Evolutionary conservation across 129 eudicot species (phyloP).

Genomic region (Deinandra increscens): DNA sequence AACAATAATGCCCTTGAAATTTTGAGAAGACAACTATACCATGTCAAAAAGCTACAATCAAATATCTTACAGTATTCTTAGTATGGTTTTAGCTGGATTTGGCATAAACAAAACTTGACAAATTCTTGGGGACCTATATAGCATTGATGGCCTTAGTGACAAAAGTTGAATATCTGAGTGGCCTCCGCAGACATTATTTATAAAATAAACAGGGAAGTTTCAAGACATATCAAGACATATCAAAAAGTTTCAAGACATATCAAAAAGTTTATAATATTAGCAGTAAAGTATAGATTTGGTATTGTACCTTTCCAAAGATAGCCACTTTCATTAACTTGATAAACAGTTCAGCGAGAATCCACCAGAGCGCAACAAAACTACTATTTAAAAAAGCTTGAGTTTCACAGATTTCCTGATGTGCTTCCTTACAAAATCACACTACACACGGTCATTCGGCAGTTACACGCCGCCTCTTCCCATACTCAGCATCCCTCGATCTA

Average conservation of each 20-base stretch:
- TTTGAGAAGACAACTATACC: no score
- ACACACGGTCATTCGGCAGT: slow-evolving; percentile 52
- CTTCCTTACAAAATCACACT: slow-evolving; percentile 11
- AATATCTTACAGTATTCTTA: no score
- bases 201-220: neutral
- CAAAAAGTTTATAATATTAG: neutral
- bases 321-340: slow-evolving; percentile 20
- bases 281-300: slow-evolving; percentile 1
- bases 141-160: neutral
- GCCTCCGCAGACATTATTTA: neutral
- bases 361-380: slow-evolving; percentile 26
- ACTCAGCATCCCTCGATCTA: slow-evolving; percentile 79
- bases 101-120: no score
- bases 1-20: no score
- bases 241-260: neutral
- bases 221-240: neutral
- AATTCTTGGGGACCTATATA: no score
- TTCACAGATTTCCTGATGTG: slow-evolving; percentile 21
- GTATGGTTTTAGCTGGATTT: no score
- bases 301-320: slow-evolving; percentile 28
- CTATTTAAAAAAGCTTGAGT: slow-evolving; percentile 24
- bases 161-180: neutral
- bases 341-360: slow-evolving; percentile 23
- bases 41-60: no score
- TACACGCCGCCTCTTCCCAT: slow-evolving; percentile 79